Conservation (phyloP, 345 rosid species). For the rapeseed (Brassica napus) region DNA sequence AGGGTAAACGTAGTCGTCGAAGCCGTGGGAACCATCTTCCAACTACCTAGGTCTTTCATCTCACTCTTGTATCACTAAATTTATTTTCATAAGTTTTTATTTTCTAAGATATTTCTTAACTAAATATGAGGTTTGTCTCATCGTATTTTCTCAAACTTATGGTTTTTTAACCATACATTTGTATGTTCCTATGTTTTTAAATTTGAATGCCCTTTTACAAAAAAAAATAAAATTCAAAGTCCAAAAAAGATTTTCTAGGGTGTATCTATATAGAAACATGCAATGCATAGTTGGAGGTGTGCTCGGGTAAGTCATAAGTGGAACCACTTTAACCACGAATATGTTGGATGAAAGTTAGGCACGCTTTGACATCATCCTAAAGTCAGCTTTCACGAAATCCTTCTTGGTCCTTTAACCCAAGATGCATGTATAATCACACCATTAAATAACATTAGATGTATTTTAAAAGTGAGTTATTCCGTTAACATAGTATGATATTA, state of each 20-base stretch:
- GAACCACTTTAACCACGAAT: conserved; percentile 32
- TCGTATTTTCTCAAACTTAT: too few species aligned
- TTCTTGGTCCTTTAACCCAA: conserved; percentile 34
- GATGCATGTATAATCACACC: conserved; percentile 14
- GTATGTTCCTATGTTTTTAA: too few species aligned
- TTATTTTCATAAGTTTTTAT: too few species aligned
- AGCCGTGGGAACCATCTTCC: too few species aligned
- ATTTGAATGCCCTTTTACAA: too few species aligned
- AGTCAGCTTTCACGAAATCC: conserved; percentile 37
- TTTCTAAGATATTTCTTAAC: too few species aligned
- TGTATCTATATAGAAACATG: conserved; percentile 17
- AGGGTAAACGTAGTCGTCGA: too few species aligned
- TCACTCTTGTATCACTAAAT: too few species aligned
- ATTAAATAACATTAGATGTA: not conserved
- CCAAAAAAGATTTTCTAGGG: not conserved
- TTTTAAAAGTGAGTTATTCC: not conserved
- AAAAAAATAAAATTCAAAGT: not conserved
- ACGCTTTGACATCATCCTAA: conserved; percentile 39
- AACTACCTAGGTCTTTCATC: too few species aligned
- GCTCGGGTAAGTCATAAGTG: conserved; percentile 34
- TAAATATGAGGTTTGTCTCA: too few species aligned
- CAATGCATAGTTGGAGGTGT: conserved; percentile 20
- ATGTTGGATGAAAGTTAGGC: conserved; percentile 26
- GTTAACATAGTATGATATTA: not conserved
- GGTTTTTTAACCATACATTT: not conserved